phyloP scores from a whole-genome alignment of 768 basidiomycete genomes.

The Boletus bicolor region DNA sequence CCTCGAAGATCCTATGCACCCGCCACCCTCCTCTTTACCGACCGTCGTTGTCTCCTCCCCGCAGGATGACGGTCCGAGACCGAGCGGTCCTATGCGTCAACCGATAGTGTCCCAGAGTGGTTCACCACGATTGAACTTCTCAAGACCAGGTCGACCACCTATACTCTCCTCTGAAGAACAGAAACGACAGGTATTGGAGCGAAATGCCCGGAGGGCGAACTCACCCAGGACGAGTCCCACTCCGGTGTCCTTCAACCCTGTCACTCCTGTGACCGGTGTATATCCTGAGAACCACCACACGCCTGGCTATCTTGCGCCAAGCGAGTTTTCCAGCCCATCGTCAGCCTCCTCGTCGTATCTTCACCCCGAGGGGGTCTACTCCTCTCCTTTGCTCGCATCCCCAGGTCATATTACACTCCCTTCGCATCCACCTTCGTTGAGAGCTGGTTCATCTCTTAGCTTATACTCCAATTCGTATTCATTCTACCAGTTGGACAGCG shows the following conservation, averaged over 20 bases:
- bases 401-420: constrained; percentile 17
- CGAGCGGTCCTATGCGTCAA: constrained; percentile 32
- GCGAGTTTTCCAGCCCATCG: background rate
- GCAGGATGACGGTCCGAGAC: constrained; percentile 21
- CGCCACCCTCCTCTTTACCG: constrained; percentile 37
- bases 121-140: constrained; percentile 53
- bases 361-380: constrained; percentile 14
- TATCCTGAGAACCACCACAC: constrained; percentile 1
- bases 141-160: constrained; percentile 54
- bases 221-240: constrained; percentile 27
- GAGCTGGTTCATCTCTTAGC: constrained; percentile 38
- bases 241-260: constrained; percentile 7
- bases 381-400: constrained; percentile 15
- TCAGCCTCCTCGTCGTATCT: constrained; percentile 11
- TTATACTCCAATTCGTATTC: constrained; percentile 62
- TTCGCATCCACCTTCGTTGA: constrained; percentile 36
- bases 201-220: constrained; percentile 47
- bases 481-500: constrained; percentile 56
- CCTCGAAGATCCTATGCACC: constrained; percentile 14
- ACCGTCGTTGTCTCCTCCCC: constrained; percentile 55
- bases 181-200: constrained; percentile 50
- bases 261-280: constrained; percentile 24
- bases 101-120: constrained; percentile 37
- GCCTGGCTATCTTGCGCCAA: background rate
- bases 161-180: constrained; percentile 37